phyloP scores from a whole-genome alignment of 352 stramenopile genomes.

The Achlya hypogyna region DNA sequence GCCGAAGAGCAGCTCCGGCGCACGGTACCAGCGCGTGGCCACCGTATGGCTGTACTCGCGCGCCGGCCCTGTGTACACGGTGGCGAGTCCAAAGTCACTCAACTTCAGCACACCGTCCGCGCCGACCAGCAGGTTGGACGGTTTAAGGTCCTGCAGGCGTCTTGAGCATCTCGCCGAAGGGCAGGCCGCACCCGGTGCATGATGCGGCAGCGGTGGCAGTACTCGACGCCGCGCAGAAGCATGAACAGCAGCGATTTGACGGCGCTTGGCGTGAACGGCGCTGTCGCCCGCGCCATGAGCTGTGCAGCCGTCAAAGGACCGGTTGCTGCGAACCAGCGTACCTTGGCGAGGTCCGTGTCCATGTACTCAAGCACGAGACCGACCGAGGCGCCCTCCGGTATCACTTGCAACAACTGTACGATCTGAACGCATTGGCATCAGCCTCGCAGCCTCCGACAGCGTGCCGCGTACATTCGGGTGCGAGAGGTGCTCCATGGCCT shows the following conservation, averaged over 20 bases:
- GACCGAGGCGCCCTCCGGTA: conserved; percentile 45
- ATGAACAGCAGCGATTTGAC: conserved; percentile 53
- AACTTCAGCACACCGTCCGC: conserved; percentile 53
- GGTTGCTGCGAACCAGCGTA: conserved; percentile 14
- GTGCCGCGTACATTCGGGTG: conserved; percentile 42
- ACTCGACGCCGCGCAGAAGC: conserved; percentile 51
- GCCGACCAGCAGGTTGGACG: conserved; percentile 54
- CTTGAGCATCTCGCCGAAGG: neutral
- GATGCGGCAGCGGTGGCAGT: conserved; percentile 53
- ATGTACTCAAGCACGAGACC: conserved; percentile 68
- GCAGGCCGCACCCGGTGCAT: conserved; percentile 37
- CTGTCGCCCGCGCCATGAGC: conserved; percentile 35
- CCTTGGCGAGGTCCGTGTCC: conserved; percentile 45
- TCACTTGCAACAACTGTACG: conserved; percentile 51
- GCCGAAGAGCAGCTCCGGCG: conserved; percentile 74
- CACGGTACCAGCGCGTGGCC: conserved; percentile 74
- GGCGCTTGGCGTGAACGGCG: conserved; percentile 31
- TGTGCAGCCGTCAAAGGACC: neutral
- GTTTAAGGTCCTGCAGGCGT: conserved; percentile 50
- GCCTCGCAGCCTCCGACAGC: neutral
- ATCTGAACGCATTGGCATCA: conserved; percentile 26
- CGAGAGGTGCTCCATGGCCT: conserved; percentile 57
- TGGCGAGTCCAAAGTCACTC: conserved; percentile 70
- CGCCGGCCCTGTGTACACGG: conserved; percentile 34
- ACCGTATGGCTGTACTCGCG: conserved; percentile 59